Base-by-base conservation (phyloP, 2,329 filamentous ascomycete genomes). In the Stemphylium vesicarium region DNA sequence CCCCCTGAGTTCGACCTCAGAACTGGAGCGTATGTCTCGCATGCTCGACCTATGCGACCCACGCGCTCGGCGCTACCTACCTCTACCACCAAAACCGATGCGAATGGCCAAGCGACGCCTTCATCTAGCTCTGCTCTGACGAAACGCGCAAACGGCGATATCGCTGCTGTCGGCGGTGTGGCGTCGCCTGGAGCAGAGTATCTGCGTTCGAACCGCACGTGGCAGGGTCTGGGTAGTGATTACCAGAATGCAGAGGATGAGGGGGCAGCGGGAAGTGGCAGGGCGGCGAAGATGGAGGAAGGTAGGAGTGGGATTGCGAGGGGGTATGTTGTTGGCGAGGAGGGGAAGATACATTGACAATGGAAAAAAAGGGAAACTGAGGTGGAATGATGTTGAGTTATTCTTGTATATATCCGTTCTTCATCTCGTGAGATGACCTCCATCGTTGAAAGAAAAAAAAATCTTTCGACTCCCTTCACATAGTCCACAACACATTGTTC, bases 161-260 rank as follows among this genome's bases (percentile, higher is more conserved):
- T 98, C 15, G 89, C 91, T 0, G 87, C 88, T 40, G 86, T 98
- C 63, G 94, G 93, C 46, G 92, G 92, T 6, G 85, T 94, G 0
- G 82, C 89, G n/a, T 98, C 94, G 40, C 95, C 95, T 0, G 95
- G 92, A 0, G 95, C 95, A 0, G 91, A 97, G 73, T 98, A 85
- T 65, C 78, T 99, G 59, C 85, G 88, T 29, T 90, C 88, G 3
- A 85, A 93, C 67, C 80, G 95, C 52, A 96, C 91, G 4, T 99
- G 95, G 95, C 89, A 89, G 69, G 95, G 95, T 0, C 77, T 99
- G 20, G 95, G 95, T 0, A 96, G 86, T 58, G 95, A 99, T 72
- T 96, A 92, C 66, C 81, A 83, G 54, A 77, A 76, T 61, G 85
- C 85, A 48, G 85, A 85, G 60, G 84, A 88, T 26, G 79, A 79